Evolutionary conservation across 768 basidiomycete genomes (phyloP).

Genomic region (Boletus subparvulus): DNA sequence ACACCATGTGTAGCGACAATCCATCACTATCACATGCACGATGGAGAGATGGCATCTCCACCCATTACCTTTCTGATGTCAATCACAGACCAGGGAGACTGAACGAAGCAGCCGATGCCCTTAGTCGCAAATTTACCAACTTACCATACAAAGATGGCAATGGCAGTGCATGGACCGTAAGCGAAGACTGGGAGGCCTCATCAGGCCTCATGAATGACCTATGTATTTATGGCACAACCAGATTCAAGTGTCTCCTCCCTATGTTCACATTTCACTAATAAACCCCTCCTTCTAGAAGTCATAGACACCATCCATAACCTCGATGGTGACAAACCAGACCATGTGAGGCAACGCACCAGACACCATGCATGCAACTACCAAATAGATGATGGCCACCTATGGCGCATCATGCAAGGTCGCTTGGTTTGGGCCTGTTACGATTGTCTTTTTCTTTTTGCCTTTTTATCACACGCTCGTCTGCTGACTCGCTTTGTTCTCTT

Average conservation of each 20-base stretch:
- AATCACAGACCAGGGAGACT: slow-evolving; percentile 21
- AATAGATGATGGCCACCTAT: too few species aligned
- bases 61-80: slow-evolving; percentile 4
- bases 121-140: slow-evolving; percentile 16
- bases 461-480: too few species aligned
- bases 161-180: slow-evolving; percentile 34
- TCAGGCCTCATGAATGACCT: neutral
- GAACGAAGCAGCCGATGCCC: slow-evolving; percentile 32
- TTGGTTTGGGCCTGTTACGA: too few species aligned
- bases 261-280: neutral
- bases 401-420: too few species aligned
- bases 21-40: slow-evolving; percentile 16
- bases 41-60: slow-evolving; percentile 26
- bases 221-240: neutral
- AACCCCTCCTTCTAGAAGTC: neutral
- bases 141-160: slow-evolving; percentile 14
- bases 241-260: neutral
- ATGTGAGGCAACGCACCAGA: too few species aligned
- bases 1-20: slow-evolving; percentile 18
- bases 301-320: neutral
- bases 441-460: too few species aligned
- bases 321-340: too few species aligned
- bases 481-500: too few species aligned
- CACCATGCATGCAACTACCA: too few species aligned
- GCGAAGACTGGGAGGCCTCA: slow-evolving; percentile 24